Percentiles rank a stretch among this genome's conserved stretches.
Evolutionary conservation across 225 moss, liverwort and hornwort genomes (phyloP).

Genomic region (Pseudoscleropodium purum): DNA sequence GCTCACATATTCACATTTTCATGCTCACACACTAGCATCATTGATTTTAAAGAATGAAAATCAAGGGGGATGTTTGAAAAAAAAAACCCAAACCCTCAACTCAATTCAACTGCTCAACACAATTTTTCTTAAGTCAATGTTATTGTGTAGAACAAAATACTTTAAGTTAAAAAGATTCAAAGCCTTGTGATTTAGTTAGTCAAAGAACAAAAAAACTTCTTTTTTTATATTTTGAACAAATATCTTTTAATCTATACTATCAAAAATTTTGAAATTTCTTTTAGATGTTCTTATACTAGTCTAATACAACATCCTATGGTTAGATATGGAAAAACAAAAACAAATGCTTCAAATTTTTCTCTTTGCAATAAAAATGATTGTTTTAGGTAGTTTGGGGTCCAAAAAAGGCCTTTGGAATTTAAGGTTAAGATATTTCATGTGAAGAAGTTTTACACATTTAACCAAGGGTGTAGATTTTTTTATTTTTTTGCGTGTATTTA

Average conservation of each 20-base stretch:
- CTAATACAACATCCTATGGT: background rate
- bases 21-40: no score
- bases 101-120: background rate
- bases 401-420: background rate
- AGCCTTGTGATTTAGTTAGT: background rate
- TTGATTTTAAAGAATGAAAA: background rate
- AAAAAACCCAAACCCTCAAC: background rate
- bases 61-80: background rate
- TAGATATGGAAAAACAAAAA: background rate
- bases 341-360: background rate
- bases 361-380: accelerated
- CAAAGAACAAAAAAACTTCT: background rate
- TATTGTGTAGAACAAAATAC: background rate
- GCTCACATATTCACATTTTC: no score
- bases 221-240: background rate
- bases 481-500: background rate
- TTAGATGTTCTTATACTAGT: background rate
- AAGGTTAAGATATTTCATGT: no score
- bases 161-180: background rate
- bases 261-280: background rate
- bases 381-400: background rate
- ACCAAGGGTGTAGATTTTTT: no score
- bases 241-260: background rate
- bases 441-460: background rate
- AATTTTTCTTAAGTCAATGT: no score